Evolutionary conservation across 495 filamentous ascomycete genomes (phyloP), one percentile per base, ranked within the genome.

Genomic region (Hypoxylon lenormandii): DNA sequence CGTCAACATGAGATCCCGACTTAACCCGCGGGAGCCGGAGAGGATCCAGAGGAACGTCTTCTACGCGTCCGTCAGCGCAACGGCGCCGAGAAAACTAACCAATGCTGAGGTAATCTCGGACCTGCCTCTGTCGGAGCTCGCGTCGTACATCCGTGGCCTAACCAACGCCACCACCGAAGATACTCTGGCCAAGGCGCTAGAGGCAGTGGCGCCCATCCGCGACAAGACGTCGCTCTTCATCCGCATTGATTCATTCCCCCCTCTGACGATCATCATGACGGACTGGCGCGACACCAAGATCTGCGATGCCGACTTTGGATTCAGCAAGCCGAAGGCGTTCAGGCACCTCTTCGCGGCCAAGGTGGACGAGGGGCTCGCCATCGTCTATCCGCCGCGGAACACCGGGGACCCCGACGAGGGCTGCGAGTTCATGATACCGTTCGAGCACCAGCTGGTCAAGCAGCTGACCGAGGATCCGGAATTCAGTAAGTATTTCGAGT

Each of bases 401-500:
- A 51, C 47, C 4, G 48, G 21, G 0, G 72, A 66, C 6, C 68
- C 76, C 7, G 77, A 83, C 52, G 79, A 84, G 49, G 82, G 82
- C 0, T 74, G 65, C 15, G 81, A 82, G 69, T 77, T 84, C 60
- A 67, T 76, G 23, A 74, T 84, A 42, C 48, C 74, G 0, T 78
- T 79, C 46, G 82, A 83, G 69, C 77, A 70, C 53, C 60, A 73
- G 11, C 50, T 79, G 23, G 72, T 72, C 15, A 53, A 77, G 18
- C 51, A 23, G 6, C 58, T 85, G 11, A 64, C 80, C 13, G 69
- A 74, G 7, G 81, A 84, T 69, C 59, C 70, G 3, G 80, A 81
- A 43, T 78, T 75, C 73, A 72, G 45, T 0, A 48, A 64, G 51
- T 83, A 72, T 43, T 82, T 83, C 57, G 81, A 83, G 49, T 83